A percentile compares a stretch with the other conserved stretches of the same genome.
Evolutionary conservation across 371 early-diverging fungal genomes (phyloP).

Genomic region (Phascolomyces articulosus): DNA sequence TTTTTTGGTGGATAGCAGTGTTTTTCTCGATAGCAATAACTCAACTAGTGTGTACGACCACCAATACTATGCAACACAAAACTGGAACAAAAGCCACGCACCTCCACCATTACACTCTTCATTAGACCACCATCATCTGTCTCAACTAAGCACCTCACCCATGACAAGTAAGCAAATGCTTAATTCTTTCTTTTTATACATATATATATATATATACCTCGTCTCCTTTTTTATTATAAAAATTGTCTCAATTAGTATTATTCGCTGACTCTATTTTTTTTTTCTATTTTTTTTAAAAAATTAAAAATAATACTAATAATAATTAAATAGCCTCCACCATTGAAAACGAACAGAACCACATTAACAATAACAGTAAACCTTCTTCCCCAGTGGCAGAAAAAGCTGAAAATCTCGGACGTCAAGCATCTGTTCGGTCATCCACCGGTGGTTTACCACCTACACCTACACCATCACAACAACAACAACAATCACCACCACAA

Average conservation of each 20-base stretch:
- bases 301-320: too few species aligned
- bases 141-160: neutral
- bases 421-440: constrained; percentile 8
- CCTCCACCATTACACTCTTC: neutral
- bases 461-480: neutral
- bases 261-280: too few species aligned
- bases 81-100: constrained; percentile 13
- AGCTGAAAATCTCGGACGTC: constrained; percentile 1
- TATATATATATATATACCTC: neutral
- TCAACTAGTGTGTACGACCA: constrained; percentile 10
- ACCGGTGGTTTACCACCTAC: neutral
- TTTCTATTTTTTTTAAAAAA: neutral
- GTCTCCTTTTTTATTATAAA: neutral
- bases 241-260: too few species aligned
- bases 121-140: constrained; percentile 16
- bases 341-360: neutral
- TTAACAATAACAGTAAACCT: neutral
- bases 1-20: neutral
- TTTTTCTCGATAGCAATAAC: neutral
- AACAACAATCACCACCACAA: neutral
- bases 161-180: constrained; percentile 8
- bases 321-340: neutral
- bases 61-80: constrained; percentile 8
- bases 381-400: constrained; percentile 4
- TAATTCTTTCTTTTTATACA: neutral